These are phyloP conservation scores for Serendipita sp. DNA, from an alignment of 768 basidiomycete species.

Conservation along the genomic window DNA sequence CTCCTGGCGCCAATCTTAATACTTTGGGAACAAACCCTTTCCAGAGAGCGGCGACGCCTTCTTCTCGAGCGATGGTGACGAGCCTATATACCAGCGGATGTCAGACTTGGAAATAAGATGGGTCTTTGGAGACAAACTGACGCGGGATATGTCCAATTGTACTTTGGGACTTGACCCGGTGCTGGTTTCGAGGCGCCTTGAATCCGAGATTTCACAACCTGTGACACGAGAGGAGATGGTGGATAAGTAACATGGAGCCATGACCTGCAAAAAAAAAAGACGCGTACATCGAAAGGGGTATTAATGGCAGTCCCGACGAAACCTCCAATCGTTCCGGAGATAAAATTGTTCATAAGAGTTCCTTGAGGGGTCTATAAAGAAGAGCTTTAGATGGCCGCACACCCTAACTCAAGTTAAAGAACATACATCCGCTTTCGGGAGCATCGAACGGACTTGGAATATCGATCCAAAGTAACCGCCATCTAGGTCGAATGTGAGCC, in stretches of 20 bases:
- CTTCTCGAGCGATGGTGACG: slow-evolving; percentile 66
- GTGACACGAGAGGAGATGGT: not conserved
- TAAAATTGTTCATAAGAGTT: slow-evolving; percentile 76
- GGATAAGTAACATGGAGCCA: slow-evolving; percentile 1
- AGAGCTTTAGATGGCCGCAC: not conserved
- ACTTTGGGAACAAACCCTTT: slow-evolving; percentile 96
- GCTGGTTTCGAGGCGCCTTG: slow-evolving; percentile 49
- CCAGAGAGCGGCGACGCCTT: slow-evolving; percentile 73
- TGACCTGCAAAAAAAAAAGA: not conserved
- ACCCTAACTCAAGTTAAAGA: not conserved
- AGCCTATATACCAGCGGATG: slow-evolving; percentile 23
- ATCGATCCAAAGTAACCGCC: slow-evolving; percentile 33
- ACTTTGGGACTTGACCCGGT: slow-evolving; percentile 62
- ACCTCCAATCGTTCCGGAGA: slow-evolving; percentile 81
- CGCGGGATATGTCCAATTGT: slow-evolving; percentile 92
- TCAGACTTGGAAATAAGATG: not conserved
- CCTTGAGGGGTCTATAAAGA: slow-evolving; percentile 40
- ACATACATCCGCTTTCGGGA: slow-evolving; percentile 74
- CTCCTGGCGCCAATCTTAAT: slow-evolving; percentile 84
- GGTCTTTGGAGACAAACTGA: slow-evolving; percentile 15
- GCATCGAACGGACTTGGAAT: slow-evolving; percentile 57
- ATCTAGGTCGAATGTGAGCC: not conserved
- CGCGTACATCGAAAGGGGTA: slow-evolving; percentile 45
- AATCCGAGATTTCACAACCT: slow-evolving; percentile 95
- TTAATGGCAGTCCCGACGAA: slow-evolving; percentile 80